Percentiles rank a stretch among this genome's conserved stretches.
phyloP scores from a whole-genome alignment of 2,329 filamentous ascomycete species.

The Botrytis hyacinthi region DNA sequence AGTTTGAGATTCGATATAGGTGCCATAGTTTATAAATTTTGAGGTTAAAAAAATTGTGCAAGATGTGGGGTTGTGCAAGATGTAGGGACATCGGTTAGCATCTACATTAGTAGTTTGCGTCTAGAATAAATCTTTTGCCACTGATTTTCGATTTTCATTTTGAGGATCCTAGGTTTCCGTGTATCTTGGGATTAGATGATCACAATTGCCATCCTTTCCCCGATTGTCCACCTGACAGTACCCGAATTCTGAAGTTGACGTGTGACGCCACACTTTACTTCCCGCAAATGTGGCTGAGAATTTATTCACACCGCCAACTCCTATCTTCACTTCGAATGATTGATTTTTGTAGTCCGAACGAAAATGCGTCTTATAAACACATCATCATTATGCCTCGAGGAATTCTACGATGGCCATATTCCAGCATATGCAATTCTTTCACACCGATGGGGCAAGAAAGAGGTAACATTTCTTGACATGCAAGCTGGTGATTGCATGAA shows the following conservation, averaged over 20 bases:
- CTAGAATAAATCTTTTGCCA: not conserved
- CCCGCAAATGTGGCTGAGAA: not conserved
- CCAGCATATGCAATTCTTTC: conserved; percentile 41
- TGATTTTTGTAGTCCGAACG: not conserved
- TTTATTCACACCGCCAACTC: not conserved
- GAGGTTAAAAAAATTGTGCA: too few relatives aligned
- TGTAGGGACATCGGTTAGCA: too few relatives aligned
- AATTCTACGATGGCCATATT: not conserved
- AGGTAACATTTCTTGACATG: conserved; percentile 37
- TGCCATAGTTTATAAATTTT: too few relatives aligned
- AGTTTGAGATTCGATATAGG: too few relatives aligned
- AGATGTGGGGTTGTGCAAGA: too few relatives aligned
- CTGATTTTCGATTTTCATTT: too few relatives aligned
- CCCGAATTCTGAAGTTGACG: not conserved
- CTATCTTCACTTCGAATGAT: not conserved
- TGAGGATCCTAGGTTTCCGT: too few relatives aligned
- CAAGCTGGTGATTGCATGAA: not conserved
- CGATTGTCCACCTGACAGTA: not conserved
- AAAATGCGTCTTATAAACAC: conserved; percentile 1
- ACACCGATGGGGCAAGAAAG: conserved; percentile 41
- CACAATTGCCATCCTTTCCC: not conserved
- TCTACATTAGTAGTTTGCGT: not conserved
- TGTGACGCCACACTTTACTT: not conserved
- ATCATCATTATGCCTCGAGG: not conserved
- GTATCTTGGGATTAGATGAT: not conserved